Conservation (phyloP, 495 filamentous ascomycete genomes). For the Bombardia bombarda region DNA sequence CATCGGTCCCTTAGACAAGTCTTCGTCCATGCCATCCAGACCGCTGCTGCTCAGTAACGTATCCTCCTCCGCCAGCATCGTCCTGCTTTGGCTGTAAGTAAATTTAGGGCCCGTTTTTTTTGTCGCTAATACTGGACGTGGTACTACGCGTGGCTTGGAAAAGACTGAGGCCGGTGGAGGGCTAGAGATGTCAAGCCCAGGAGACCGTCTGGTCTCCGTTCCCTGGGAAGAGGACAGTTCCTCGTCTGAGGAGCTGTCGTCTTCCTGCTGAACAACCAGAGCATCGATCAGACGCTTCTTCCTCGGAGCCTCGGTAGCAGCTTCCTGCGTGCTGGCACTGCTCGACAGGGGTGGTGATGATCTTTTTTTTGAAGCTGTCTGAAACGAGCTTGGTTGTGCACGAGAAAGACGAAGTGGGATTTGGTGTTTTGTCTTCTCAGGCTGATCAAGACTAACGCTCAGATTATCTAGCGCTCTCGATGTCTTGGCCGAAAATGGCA, state of each 20-base stretch:
- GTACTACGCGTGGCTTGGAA: slow-evolving; percentile 3
- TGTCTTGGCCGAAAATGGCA: slow-evolving; percentile 24
- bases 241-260: slow-evolving; percentile 14
- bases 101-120: slow-evolving; percentile 27
- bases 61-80: slow-evolving; percentile 38
- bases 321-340: not conserved
- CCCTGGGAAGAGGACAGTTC: not conserved
- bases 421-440: slow-evolving; percentile 15
- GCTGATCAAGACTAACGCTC: slow-evolving; percentile 12
- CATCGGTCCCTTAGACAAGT: slow-evolving; percentile 24
- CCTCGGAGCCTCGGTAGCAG: slow-evolving; percentile 11
- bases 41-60: slow-evolving; percentile 17
- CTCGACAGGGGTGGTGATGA: slow-evolving; percentile 3
- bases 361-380: slow-evolving; percentile 6
- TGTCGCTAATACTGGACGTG: slow-evolving; percentile 8
- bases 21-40: slow-evolving; percentile 19
- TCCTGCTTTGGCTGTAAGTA: slow-evolving; percentile 43
- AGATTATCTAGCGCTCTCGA: slow-evolving; percentile 17
- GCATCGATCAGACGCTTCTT: slow-evolving; percentile 49
- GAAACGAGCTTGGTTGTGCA: slow-evolving; percentile 3
- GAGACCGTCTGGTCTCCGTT: not conserved
- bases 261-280: slow-evolving; percentile 37
- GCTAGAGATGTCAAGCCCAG: slow-evolving; percentile 7
- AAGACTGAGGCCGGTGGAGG: slow-evolving; percentile 5
- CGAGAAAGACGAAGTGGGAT: slow-evolving; percentile 33